Evolutionary conservation across 164 flowering plant species (phyloP).

Genomic region (Nelumbo lutea): DNA sequence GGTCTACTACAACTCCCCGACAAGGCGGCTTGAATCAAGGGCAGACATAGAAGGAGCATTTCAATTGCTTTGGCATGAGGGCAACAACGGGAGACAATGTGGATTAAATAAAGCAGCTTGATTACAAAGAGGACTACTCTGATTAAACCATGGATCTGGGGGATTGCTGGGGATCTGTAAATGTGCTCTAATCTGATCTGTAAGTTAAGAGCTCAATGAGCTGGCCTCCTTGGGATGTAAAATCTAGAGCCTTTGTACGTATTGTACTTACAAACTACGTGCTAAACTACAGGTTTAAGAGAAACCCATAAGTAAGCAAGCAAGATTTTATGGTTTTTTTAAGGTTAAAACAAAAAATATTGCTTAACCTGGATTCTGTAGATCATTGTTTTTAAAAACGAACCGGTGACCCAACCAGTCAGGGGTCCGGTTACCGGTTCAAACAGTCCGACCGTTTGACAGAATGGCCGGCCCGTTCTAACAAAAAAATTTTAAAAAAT

Average conservation of each 20-base stretch:
- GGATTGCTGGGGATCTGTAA: slow-evolving; percentile 1
- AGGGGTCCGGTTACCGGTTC: too few species aligned
- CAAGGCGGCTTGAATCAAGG: slow-evolving; percentile 29
- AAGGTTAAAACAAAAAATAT: not conserved
- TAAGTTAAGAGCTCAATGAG: not conserved
- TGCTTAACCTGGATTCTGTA: too few species aligned
- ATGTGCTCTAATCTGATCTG: not conserved
- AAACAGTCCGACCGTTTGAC: too few species aligned
- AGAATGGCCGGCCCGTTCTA: too few species aligned
- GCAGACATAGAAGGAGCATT: slow-evolving; percentile 24
- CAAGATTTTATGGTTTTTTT: not conserved
- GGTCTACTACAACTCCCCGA: slow-evolving; percentile 10
- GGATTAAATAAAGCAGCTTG: slow-evolving; percentile 8
- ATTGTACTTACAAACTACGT: not conserved
- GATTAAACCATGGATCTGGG: not conserved
- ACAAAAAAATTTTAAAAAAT: too few species aligned
- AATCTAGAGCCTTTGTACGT: not conserved
- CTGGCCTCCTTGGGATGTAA: slow-evolving; percentile 1
- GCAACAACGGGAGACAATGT: slow-evolving; percentile 11
- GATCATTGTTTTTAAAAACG: too few species aligned
- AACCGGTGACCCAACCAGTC: too few species aligned
- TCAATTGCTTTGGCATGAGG: slow-evolving; percentile 23
- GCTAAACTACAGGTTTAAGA: not conserved
- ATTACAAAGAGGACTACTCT: not conserved
- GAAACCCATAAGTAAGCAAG: not conserved